Conservation (phyloP, 1,284 basidiomycete species). For the Cutaneotrichosporon dermatis region DNA sequence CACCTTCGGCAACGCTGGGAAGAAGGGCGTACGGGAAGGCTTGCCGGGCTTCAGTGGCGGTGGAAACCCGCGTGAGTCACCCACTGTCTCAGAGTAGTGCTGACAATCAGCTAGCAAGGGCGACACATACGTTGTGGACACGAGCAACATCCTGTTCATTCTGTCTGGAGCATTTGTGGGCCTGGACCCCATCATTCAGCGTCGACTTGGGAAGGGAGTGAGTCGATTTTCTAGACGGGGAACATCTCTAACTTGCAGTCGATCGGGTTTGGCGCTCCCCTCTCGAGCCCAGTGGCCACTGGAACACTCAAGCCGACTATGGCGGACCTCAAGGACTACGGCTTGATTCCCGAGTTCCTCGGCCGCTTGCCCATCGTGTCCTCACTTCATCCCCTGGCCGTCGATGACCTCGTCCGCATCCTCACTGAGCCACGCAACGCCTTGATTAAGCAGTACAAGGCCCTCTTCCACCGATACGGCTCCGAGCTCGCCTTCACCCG, state of each 20-base stretch:
- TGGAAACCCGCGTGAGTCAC: constrained; percentile 22
- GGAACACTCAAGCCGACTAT: constrained; percentile 36
- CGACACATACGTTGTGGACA: constrained; percentile 47
- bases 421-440: constrained; percentile 87
- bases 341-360: constrained; percentile 91
- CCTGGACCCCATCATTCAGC: constrained; percentile 72
- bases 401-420: constrained; percentile 75
- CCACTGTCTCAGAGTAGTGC: no score
- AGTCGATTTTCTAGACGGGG: neutral
- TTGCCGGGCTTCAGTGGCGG: constrained; percentile 41
- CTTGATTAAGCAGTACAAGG: constrained; percentile 80
- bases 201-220: constrained; percentile 76
- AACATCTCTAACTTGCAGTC: constrained; percentile 54
- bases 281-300: constrained; percentile 43
- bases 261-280: constrained; percentile 76
- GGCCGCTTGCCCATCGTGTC: constrained; percentile 84
- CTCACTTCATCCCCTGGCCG: constrained; percentile 67
- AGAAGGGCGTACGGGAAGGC: constrained; percentile 45
- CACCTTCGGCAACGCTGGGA: constrained; percentile 30
- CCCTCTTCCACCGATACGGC: constrained; percentile 57
- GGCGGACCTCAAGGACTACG: constrained; percentile 76
- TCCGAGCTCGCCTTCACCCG: constrained; percentile 48
- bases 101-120: constrained; percentile 28
- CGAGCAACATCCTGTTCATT: constrained; percentile 82
- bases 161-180: constrained; percentile 92